These are phyloP conservation scores for Acanthamoeba castellanii DNA, from an alignment of 208 protist genomes.

Conservation along the genomic window DNA sequence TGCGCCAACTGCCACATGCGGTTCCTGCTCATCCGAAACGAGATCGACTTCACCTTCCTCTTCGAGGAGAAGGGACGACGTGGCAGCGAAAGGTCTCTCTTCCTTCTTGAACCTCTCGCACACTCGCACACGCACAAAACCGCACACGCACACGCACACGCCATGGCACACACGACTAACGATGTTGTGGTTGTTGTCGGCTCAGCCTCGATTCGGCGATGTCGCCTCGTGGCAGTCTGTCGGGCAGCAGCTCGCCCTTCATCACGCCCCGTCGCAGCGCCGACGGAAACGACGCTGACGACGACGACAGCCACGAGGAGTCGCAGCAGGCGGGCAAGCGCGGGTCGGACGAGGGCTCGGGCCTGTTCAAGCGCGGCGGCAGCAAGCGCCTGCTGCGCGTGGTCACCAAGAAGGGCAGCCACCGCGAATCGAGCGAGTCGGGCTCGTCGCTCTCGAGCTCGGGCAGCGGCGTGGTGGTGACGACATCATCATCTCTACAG, in stretches of 20 bases:
- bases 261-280: neutral
- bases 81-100: neutral
- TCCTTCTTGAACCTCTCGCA: neutral
- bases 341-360: neutral
- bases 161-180: neutral
- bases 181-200: neutral
- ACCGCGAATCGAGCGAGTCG: neutral
- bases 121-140: too few relatives aligned
- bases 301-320: neutral
- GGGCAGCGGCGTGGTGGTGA: neutral
- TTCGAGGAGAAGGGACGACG: neutral
- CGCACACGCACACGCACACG: too few relatives aligned
- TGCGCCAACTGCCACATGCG: conserved; percentile 30
- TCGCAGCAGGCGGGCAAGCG: neutral
- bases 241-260: neutral
- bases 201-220: neutral
- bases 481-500: neutral
- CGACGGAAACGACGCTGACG: neutral
- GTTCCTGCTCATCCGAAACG: conserved; percentile 25
- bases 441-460: neutral
- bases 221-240: neutral
- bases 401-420: conserved; percentile 24
- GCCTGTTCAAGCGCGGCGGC: conserved; percentile 5
- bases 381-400: conserved; percentile 22
- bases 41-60: conserved; percentile 50